Evolutionary conservation across 148 eudicot genomes (phyloP), one percentile per base, ranked within the genome.

Genomic region (Chenopodium formosanum): DNA sequence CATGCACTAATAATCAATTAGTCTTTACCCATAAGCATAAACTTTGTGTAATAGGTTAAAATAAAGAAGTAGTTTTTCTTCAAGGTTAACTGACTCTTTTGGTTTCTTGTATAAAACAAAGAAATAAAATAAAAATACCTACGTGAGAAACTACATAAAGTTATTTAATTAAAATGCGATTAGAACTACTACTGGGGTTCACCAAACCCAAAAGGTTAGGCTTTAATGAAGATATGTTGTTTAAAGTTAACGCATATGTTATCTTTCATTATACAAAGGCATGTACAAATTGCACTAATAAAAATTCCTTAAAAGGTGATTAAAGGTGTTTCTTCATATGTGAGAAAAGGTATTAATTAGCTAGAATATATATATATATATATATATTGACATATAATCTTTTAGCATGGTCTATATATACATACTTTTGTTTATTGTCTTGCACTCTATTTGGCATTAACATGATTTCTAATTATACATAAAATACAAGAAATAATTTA

Each of bases 21-120:
- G 68, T 75, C 91, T 91, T 89, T 89, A 81, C 86, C 78, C 86
- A 84, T 79, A 89, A 89, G 93, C 90, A 86, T 88, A 85, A 83
- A 80, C 85, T 88, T 90, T 91, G 78, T 76, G 31, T 12, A 75
- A 83, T 82, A 75, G 78, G 74, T 75, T 72, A 79, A 81, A 74
- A 79, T 40, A 83, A 60, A 31, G 2, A 25, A 62, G 66, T 62
- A 20, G 66, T 76, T 68, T 73, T 70, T 80, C 83, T 79, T 82
- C 69, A 77, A 76, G 78, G 80, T 78, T 79, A 74, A 37, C 79
- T 73, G 32, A 83, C 80, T 80, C 69, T 81, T 84, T 87, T 84
- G 85, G 86, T 82, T 77, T 10, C 58, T 83, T 79, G 73, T 81
- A 80, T 68, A 79, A 81, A 90, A 82, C 81, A 22, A 75, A 74